These are phyloP conservation scores for Aegle marmelos DNA, from an alignment of 345 rosid genomes.

Conservation along the genomic window DNA sequence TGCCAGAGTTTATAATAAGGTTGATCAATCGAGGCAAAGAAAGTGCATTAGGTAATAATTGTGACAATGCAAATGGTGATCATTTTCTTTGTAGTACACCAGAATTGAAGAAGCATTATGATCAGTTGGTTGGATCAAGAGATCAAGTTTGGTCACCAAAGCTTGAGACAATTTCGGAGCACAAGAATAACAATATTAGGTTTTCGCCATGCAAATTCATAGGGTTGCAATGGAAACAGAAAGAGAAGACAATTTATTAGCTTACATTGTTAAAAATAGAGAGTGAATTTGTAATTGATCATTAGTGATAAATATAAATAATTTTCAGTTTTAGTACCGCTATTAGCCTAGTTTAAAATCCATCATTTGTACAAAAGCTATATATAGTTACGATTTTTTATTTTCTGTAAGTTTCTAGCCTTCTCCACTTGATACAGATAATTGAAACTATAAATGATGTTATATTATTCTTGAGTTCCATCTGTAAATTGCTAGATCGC, in stretches of 20 bases:
- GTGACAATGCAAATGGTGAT: slow-evolving; percentile 8
- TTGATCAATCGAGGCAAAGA: slow-evolving; percentile 26
- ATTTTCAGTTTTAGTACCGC: background rate
- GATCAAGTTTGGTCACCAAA: slow-evolving; percentile 85
- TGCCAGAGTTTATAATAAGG: slow-evolving; percentile 52
- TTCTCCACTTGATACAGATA: background rate
- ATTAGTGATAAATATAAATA: background rate
- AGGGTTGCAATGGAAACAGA: slow-evolving; percentile 53
- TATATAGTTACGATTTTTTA: no score
- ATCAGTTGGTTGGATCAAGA: slow-evolving; percentile 61
- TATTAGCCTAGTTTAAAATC: background rate
- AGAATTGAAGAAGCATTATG: slow-evolving; percentile 88
- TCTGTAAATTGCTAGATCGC: no score
- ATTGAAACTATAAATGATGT: background rate
- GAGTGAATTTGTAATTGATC: no score
- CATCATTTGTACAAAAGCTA: background rate
- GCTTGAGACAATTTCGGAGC: slow-evolving; percentile 76
- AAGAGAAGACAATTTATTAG: slow-evolving; percentile 13
- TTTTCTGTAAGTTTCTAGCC: background rate
- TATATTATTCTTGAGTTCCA: no score
- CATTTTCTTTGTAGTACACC: slow-evolving; percentile 72
- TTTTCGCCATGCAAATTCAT: slow-evolving; percentile 63
- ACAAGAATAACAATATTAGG: slow-evolving; percentile 40
- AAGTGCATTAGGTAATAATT: background rate
- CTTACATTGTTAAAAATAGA: background rate